Conservation (phyloP, 2,329 filamentous ascomycete species). For the Claviceps maximensis region DNA sequence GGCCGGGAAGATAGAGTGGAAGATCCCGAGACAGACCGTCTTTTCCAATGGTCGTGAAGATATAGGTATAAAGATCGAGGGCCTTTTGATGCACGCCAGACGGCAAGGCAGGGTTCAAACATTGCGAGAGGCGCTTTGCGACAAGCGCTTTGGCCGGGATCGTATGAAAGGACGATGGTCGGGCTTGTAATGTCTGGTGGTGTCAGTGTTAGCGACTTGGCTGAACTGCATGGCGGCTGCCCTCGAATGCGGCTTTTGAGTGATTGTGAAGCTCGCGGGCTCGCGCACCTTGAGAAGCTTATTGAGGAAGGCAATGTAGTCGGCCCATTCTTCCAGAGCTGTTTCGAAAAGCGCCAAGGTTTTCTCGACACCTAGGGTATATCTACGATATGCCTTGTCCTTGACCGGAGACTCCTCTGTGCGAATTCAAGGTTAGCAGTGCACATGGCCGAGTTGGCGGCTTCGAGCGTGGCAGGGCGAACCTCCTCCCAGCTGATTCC, state of each 20-base stretch:
- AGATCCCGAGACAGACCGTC: slow-evolving; percentile 73
- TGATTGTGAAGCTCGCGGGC: neutral
- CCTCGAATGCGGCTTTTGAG: neutral
- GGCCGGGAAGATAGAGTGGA: slow-evolving; percentile 75
- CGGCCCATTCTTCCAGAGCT: slow-evolving; percentile 93
- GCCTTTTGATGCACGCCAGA: slow-evolving; percentile 97
- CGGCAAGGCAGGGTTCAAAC: slow-evolving; percentile 80
- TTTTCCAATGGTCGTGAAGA: slow-evolving; percentile 75
- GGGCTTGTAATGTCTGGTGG: slow-evolving; percentile 69
- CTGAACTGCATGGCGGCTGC: neutral
- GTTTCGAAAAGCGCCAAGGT: slow-evolving; percentile 85
- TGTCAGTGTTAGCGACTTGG: neutral
- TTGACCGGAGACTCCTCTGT: slow-evolving; percentile 42
- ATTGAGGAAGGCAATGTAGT: slow-evolving; percentile 95
- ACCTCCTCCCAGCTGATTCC: slow-evolving; percentile 68
- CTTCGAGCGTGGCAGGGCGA: slow-evolving; percentile 19
- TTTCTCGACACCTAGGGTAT: slow-evolving; percentile 77
- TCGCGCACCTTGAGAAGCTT: slow-evolving; percentile 66
- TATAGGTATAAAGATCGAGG: slow-evolving; percentile 80
- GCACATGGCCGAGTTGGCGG: neutral
- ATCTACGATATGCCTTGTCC: slow-evolving; percentile 68
- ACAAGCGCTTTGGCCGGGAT: slow-evolving; percentile 75
- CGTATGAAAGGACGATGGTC: slow-evolving; percentile 54
- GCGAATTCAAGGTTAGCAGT: slow-evolving; percentile 1
- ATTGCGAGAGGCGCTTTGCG: slow-evolving; percentile 87